These are phyloP conservation scores for Pseudogymnoascus sp. DNA, from an alignment of 2,329 filamentous ascomycete species.

Conservation along the genomic window DNA sequence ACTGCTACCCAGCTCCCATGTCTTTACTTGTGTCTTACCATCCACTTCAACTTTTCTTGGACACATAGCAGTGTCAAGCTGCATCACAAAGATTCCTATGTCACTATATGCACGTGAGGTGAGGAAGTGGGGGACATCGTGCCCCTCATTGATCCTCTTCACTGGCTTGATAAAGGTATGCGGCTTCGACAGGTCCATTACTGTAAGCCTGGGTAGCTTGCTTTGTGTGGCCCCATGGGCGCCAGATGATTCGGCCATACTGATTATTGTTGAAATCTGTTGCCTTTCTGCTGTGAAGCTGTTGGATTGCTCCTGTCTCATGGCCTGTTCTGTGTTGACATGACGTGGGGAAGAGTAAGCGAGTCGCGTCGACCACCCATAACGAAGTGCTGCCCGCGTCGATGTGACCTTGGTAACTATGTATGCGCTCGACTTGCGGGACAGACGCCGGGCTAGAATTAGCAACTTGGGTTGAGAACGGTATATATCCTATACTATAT, in stretches of 20 bases:
- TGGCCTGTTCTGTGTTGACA: background rate
- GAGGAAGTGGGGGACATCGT: constrained; percentile 75
- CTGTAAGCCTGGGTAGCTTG: constrained; percentile 7
- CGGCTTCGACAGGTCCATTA: constrained; percentile 38
- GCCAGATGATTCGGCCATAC: background rate
- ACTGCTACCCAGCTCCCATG: constrained; percentile 39
- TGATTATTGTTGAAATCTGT: background rate
- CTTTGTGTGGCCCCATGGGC: background rate
- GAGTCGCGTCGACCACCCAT: background rate
- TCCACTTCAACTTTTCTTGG: constrained; percentile 46
- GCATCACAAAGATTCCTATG: constrained; percentile 77
- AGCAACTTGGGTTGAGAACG: background rate
- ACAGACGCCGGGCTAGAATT: background rate
- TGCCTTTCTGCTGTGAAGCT: background rate
- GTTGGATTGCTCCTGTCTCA: background rate
- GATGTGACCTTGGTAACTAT: background rate
- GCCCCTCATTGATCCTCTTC: constrained; percentile 78
- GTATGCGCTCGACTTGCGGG: background rate
- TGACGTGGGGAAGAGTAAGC: background rate
- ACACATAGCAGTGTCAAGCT: constrained; percentile 81
- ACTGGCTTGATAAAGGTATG: constrained; percentile 57
- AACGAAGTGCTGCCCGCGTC: background rate
- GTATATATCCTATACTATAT: background rate
- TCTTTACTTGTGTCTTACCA: constrained; percentile 35
- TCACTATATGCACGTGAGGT: constrained; percentile 76